These are phyloP conservation scores for Cyathus striatus DNA, from an alignment of 768 basidiomycete genomes.

Conservation along the genomic window DNA sequence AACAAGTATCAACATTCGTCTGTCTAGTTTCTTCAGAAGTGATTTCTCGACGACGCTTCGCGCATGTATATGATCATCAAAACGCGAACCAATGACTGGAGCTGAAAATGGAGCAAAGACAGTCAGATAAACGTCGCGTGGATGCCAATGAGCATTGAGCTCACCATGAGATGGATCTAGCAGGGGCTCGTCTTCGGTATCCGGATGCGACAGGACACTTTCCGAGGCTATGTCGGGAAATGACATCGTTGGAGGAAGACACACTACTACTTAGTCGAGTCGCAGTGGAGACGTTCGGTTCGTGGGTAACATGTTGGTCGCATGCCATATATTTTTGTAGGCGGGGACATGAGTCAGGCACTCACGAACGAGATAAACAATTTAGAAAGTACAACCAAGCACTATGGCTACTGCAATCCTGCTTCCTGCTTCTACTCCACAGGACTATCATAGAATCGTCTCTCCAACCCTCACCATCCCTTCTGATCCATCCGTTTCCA, in stretches of 20 bases:
- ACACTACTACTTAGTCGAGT: too few relatives aligned
- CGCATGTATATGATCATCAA: slow-evolving; percentile 10
- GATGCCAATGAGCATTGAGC: background rate
- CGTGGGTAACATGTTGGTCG: too few relatives aligned
- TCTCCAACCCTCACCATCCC: slow-evolving; percentile 54
- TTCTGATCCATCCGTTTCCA: slow-evolving; percentile 39
- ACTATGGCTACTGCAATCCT: slow-evolving; percentile 41
- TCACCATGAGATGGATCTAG: background rate
- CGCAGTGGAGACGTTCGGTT: too few relatives aligned
- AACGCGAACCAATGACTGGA: slow-evolving; percentile 5
- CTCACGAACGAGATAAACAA: too few relatives aligned
- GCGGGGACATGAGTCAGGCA: too few relatives aligned
- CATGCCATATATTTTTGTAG: too few relatives aligned
- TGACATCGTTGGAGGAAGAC: too few relatives aligned
- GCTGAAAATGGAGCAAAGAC: background rate
- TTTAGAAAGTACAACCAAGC: too few relatives aligned
- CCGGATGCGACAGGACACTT: too few relatives aligned
- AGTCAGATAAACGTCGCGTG: background rate
- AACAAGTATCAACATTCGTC: slow-evolving; percentile 42
- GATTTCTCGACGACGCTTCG: slow-evolving; percentile 22
- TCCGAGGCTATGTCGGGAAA: too few relatives aligned
- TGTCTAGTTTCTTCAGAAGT: slow-evolving; percentile 45
- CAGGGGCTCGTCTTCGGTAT: slow-evolving; percentile 8
- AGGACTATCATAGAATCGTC: slow-evolving; percentile 62
- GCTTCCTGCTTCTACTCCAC: slow-evolving; percentile 37